Conservation (phyloP, 306 rosid species). For the Lablab purpureus region DNA sequence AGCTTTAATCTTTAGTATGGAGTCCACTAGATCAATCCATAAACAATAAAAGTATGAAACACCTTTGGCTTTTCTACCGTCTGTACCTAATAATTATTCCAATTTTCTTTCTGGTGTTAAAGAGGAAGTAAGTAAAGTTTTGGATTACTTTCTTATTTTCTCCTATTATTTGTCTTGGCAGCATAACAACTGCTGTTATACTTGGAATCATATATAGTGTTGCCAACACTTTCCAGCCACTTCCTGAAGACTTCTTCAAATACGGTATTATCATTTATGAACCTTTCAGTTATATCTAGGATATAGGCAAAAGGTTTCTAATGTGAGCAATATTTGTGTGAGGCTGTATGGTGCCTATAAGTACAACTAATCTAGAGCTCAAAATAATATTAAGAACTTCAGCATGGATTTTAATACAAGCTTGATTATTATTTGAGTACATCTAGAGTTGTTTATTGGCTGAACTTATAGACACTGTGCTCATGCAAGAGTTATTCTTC, state of each 20-base stretch:
- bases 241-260: conserved; percentile 79
- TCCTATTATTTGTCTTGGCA: conserved; percentile 51
- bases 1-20: conserved; percentile 31
- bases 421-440: not conserved
- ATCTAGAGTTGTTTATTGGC: not conserved
- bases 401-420: not conserved
- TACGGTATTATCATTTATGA: conserved; percentile 65
- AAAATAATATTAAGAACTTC: not conserved
- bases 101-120: conserved; percentile 24
- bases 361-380: not conserved
- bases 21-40: conserved; percentile 22
- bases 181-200: conserved; percentile 82
- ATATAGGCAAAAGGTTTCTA: conserved; percentile 1
- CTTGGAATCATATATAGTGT: conserved; percentile 76
- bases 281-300: conserved; percentile 10
- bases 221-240: conserved; percentile 75
- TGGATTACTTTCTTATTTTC: conserved; percentile 27
- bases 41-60: conserved; percentile 29
- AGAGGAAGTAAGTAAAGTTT: conserved; percentile 15
- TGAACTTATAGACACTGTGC: not conserved
- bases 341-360: not conserved
- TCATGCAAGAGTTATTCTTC: not conserved
- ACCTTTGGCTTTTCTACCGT: conserved; percentile 6
- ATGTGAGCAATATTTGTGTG: not conserved
- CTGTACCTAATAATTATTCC: conserved; percentile 5